These are phyloP conservation scores for Pseudisothecium myosuroides DNA, from an alignment of 225 moss, liverwort and hornwort species.

Conservation along the genomic window DNA sequence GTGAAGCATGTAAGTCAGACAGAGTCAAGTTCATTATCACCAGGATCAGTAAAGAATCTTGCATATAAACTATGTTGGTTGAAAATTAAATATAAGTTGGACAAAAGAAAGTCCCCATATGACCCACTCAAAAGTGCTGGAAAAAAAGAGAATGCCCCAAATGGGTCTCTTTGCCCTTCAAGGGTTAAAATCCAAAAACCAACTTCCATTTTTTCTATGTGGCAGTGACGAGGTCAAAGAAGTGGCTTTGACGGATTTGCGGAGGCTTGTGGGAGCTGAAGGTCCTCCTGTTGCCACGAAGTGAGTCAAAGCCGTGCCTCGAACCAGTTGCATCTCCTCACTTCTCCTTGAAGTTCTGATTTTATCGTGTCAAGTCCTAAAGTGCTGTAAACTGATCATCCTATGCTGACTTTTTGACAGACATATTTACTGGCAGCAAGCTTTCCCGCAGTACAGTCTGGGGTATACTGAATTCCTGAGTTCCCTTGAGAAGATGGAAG, in stretches of 20 bases:
- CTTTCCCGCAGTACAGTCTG: constrained; percentile 80
- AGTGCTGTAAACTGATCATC: not conserved
- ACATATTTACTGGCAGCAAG: constrained; percentile 74
- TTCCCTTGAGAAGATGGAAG: constrained; percentile 61
- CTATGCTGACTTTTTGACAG: constrained; percentile 10
- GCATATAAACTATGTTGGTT: no score
- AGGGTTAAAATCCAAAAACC: not conserved
- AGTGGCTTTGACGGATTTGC: constrained; percentile 56
- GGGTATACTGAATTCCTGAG: constrained; percentile 30
- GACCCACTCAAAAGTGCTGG: not conserved
- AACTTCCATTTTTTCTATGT: not conserved
- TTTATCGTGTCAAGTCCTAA: not conserved
- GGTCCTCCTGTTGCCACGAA: constrained; percentile 61
- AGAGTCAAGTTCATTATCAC: not conserved
- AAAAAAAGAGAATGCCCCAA: no score
- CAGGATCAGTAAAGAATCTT: not conserved
- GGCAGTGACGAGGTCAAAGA: constrained; percentile 68
- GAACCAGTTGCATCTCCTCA: not conserved
- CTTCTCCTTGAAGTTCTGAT: not conserved
- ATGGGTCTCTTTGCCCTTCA: not conserved
- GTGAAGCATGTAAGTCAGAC: not conserved
- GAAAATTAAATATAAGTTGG: not conserved
- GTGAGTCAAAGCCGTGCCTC: constrained; percentile 16
- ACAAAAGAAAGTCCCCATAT: no score
- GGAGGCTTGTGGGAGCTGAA: constrained; percentile 57